Evolutionary conservation across 805 yeast species (phyloP).

Genomic region (Yamadazyma insecticola): DNA sequence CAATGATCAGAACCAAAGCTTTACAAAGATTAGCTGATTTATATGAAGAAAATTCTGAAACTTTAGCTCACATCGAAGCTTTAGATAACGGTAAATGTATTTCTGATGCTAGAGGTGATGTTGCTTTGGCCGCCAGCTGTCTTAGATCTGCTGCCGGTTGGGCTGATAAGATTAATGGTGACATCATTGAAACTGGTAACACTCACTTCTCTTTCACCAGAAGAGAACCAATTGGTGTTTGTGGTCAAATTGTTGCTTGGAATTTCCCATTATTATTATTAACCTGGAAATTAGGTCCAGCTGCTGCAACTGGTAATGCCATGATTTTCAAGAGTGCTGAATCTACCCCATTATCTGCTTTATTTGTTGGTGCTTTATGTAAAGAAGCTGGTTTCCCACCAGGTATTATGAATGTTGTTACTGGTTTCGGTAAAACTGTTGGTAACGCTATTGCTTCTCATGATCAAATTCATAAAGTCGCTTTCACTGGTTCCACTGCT

Average conservation of each 20-base stretch:
- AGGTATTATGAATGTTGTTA: constrained; percentile 83
- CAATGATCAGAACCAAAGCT: constrained; percentile 59
- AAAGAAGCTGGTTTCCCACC: constrained; percentile 86
- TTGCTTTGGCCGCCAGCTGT: constrained; percentile 62
- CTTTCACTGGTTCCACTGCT: constrained; percentile 93
- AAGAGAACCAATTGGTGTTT: constrained; percentile 91
- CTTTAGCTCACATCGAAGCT: constrained; percentile 76
- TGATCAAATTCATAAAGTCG: constrained; percentile 80
- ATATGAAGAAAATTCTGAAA: constrained; percentile 66
- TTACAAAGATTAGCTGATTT: constrained; percentile 72
- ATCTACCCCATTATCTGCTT: constrained; percentile 85
- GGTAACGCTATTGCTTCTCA: constrained; percentile 80
- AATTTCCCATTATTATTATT: constrained; percentile 93
- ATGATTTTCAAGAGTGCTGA: constrained; percentile 88
- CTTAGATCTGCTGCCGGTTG: constrained; percentile 85
- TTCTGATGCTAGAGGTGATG: constrained; percentile 67
- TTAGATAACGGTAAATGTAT: constrained; percentile 87
- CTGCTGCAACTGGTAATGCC: constrained; percentile 85
- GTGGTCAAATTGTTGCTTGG: constrained; percentile 97
- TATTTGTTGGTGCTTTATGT: constrained; percentile 63
- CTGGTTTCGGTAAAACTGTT: constrained; percentile 82
- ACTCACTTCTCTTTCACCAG: constrained; percentile 73
- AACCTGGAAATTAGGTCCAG: constrained; percentile 94
- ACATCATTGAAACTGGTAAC: constrained; percentile 67
- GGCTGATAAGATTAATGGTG: constrained; percentile 84